phyloP scores from a whole-genome alignment of 257 asterid species.

The Nicotiana obtusifolia region DNA sequence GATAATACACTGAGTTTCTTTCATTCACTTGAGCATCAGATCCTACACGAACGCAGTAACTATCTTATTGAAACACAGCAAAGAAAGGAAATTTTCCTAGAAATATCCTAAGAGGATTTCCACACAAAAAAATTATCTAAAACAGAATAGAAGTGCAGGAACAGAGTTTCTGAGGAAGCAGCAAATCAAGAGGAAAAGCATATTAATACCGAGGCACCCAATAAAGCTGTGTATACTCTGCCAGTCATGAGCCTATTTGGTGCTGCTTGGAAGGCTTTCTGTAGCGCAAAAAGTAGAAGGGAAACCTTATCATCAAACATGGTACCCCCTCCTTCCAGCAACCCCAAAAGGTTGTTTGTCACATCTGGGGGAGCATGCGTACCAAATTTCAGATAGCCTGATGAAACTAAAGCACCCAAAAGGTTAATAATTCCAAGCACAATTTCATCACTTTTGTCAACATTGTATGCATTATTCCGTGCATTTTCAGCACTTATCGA shows the following conservation, averaged over 20 bases:
- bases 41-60: background rate
- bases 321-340: conserved; percentile 95
- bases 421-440: conserved; percentile 78
- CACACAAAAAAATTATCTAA: background rate
- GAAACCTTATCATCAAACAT: conserved; percentile 99
- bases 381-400: conserved; percentile 84
- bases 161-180: background rate
- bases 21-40: conserved; percentile 4
- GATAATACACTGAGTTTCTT: background rate
- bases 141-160: conserved; percentile 13
- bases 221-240: conserved; percentile 69
- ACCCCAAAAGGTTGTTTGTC: conserved; percentile 62
- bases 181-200: conserved; percentile 7
- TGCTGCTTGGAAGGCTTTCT: conserved; percentile 93
- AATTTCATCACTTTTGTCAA: conserved; percentile 81
- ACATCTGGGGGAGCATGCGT: conserved; percentile 64
- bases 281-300: conserved; percentile 91
- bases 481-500: conserved; percentile 94
- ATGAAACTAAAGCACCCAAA: conserved; percentile 76
- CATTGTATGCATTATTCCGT: conserved; percentile 86
- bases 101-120: background rate
- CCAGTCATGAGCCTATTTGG: conserved; percentile 87
- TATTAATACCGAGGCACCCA: conserved; percentile 82
- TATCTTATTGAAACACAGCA: background rate
- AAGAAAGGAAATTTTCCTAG: conserved; percentile 3